A percentile compares a stretch with the other conserved stretches of the same genome.
These are phyloP conservation scores for Dorcoceras hygrometricum DNA, from an alignment of 257 asterid genomes.

Conservation along the genomic window DNA sequence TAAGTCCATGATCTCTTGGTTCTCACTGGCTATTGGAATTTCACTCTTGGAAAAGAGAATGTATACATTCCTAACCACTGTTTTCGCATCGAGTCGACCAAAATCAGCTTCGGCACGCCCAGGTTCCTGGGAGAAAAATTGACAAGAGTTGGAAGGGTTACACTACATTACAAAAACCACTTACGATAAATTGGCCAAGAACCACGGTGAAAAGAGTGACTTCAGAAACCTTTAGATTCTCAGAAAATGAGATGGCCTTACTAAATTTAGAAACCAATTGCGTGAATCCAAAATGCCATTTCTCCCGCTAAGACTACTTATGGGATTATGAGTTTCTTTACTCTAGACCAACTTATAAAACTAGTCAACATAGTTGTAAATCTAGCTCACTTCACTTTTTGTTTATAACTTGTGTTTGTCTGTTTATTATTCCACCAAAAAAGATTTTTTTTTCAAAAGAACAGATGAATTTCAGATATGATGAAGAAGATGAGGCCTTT, in stretches of 20 bases:
- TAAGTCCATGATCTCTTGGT: slow-evolving; percentile 59
- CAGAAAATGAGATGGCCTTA: no score
- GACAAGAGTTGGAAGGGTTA: background rate
- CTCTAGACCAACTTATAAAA: background rate
- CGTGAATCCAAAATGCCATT: background rate
- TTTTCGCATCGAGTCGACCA: slow-evolving; percentile 42
- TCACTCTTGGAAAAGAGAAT: slow-evolving; percentile 50
- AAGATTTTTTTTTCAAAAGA: no score
- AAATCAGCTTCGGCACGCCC: slow-evolving; percentile 64
- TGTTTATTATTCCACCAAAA: no score
- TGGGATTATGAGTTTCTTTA: background rate
- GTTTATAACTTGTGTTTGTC: no score
- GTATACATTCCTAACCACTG: slow-evolving; percentile 57
- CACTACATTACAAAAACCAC: background rate
- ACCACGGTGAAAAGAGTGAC: background rate
- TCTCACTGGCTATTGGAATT: slow-evolving; percentile 47
- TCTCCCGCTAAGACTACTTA: background rate
- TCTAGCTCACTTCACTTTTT: no score
- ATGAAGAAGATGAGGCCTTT: no score
- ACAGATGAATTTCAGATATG: no score
- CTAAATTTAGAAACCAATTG: background rate
- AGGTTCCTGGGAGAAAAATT: slow-evolving; percentile 27
- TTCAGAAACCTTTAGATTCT: background rate
- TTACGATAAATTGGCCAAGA: background rate
- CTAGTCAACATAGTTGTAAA: background rate